Base-by-base conservation (phyloP, 139 green algal species). In the Auxenochlorella protothecoides region DNA sequence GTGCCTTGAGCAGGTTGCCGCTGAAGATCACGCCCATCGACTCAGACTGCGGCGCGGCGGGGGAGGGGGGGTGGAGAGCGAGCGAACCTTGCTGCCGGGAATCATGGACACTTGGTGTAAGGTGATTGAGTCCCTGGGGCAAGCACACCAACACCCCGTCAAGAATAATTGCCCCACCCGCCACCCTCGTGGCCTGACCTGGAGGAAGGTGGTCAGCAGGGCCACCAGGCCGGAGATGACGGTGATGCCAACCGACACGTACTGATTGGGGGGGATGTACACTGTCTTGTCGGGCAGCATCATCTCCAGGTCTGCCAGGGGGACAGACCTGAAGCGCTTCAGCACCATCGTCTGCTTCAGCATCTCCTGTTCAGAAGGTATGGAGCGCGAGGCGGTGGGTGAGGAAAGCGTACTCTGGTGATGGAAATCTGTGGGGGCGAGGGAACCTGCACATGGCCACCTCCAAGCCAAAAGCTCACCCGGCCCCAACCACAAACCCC, bases 241-340 rank as follows among this genome's bases (percentile, higher is more conserved):
- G 0, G 71, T 72, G 62, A 76, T 59, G 62, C 27, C 59, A n/a
- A 76, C 60, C 11, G 68, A 59, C 9, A 76, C 16, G 14, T 70
- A 51, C 15, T 70, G 60, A 4, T 51, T n/a, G 61, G 71, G 71
- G 5, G 71, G 71, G 16, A 76, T 60, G 27, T 44, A 44, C 54
- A 89, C 75, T 53, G 63, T 71, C 76, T 91, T 93, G 62, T 91
- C 86, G 0, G 89, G 89, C 75, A 95, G 88, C 11, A 95, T 78
- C 69, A 95, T 83, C 78, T 95, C 89, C 3, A 87, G 55, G 73
- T 95, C 89, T 4, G 89, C 89, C 76, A 92, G 85, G 5, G 89
- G 88, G 53, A 92, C 80, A 57, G 86, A 80, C 3, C 74, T 72
- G 75, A 93, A 95, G 54, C 72, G 77, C 72, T 92, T 92, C 63